These are phyloP conservation scores for Penicillium sp. DNA, from an alignment of 2,329 filamentous ascomycete genomes.

Conservation along the genomic window DNA sequence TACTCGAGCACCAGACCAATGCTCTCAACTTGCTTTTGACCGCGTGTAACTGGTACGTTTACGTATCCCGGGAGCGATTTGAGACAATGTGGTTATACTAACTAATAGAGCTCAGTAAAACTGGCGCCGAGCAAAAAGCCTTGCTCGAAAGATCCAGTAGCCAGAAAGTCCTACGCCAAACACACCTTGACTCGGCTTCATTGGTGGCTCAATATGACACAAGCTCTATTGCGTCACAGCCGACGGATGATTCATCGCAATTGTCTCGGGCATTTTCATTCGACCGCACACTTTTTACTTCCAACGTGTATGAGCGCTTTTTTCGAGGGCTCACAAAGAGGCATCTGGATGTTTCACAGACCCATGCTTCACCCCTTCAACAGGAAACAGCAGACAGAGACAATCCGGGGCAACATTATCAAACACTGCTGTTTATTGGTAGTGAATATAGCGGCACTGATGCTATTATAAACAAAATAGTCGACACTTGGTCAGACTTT, in stretches of 20 bases:
- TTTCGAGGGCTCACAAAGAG: constrained; percentile 3
- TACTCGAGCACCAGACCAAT: constrained; percentile 10
- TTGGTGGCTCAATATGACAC: background rate
- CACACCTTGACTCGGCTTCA: background rate
- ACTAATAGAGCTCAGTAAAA: background rate
- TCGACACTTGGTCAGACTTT: too few species aligned
- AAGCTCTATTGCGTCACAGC: constrained; percentile 3
- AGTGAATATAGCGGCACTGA: too few species aligned
- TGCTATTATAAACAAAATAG: too few species aligned
- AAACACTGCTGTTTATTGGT: too few species aligned
- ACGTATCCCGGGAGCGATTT: too few species aligned
- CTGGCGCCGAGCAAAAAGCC: background rate
- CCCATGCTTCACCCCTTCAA: too few species aligned
- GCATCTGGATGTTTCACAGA: too few species aligned
- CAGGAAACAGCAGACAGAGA: too few species aligned
- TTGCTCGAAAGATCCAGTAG: constrained; percentile 5
- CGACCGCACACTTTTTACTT: background rate
- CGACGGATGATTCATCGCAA: background rate
- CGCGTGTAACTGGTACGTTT: constrained; percentile 6
- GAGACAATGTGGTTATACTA: too few species aligned
- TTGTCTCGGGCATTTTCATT: constrained; percentile 1
- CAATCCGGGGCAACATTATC: too few species aligned
- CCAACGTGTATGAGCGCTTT: background rate
- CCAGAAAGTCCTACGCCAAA: background rate
- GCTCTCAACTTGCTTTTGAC: constrained; percentile 4